A percentile compares a stretch with the other conserved stretches of the same genome.
phyloP scores from a whole-genome alignment of 2,329 filamentous ascomycete genomes.

The Colletotrichum filicis region DNA sequence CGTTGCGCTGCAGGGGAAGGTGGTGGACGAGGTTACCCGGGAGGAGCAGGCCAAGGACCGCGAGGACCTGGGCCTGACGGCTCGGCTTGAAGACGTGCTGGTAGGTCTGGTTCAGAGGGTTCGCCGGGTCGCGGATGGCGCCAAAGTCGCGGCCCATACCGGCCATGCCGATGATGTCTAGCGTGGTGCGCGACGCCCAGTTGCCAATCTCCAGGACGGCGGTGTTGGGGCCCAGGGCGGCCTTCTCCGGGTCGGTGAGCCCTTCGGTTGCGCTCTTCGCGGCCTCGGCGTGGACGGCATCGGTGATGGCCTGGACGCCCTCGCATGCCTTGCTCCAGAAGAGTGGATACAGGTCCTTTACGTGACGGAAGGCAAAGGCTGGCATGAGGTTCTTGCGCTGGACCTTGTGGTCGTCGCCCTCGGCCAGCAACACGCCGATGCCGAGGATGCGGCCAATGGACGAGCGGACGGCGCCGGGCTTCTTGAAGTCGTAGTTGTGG shows the following conservation, averaged over 20 bases:
- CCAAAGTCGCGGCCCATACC: conserved; percentile 79
- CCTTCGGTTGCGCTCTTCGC: conserved; percentile 46
- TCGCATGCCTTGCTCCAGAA: conserved; percentile 85
- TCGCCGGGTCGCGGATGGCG: conserved; percentile 70
- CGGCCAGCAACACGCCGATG: conserved; percentile 79
- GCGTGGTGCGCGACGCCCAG: conserved; percentile 75
- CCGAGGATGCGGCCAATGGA: conserved; percentile 74
- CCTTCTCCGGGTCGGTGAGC: conserved; percentile 40
- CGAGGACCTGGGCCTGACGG: conserved; percentile 63
- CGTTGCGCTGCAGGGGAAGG: conserved; percentile 78
- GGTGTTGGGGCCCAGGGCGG: conserved; percentile 39
- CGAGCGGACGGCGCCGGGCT: conserved; percentile 65
- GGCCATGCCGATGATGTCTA: conserved; percentile 81
- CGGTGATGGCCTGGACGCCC: conserved; percentile 71
- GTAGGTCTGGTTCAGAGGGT: conserved; percentile 69
- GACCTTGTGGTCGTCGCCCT: conserved; percentile 90
- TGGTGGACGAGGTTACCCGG: conserved; percentile 68
- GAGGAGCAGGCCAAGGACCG: conserved; percentile 70
- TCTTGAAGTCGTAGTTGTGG: conserved; percentile 76
- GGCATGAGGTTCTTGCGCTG: conserved; percentile 84
- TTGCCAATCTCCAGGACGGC: conserved; percentile 62
- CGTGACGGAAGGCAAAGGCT: conserved; percentile 85
- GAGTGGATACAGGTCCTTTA: conserved; percentile 85
- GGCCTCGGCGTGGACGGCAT: conserved; percentile 42
- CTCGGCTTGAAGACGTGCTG: conserved; percentile 64